Base-by-base conservation (phyloP, 176 grass and related monocot species). In the Thalia dealbata region DNA sequence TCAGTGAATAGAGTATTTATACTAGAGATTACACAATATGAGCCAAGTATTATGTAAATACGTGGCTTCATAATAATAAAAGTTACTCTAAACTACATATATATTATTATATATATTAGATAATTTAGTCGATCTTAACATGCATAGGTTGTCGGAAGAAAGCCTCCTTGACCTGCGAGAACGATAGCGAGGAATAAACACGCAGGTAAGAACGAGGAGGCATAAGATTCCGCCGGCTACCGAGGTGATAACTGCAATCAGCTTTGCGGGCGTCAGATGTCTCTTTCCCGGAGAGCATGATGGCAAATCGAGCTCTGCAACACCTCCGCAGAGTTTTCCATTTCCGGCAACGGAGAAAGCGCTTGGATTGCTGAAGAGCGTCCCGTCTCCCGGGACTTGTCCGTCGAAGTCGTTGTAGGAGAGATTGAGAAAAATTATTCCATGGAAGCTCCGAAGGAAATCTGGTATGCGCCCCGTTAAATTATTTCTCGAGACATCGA, bases 381-480 rank as follows among this genome's bases (percentile, higher is more conserved):
- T 23, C n/a, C 83, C 71, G 22, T 69, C 24, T 29, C 79, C 14
- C 24, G 88, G 88, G 14, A 87, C 60, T 3, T 75, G n/a, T 1
- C 84, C 88, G 30, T 85, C 61, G 30, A 91, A 85, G 25, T 78
- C 18, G 58, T 87, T 91, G 69, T 84, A 87, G 38, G 88, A 85
- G 27, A 87, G 30, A 55, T 5, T 54, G 42, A 5, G 18, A 71
- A 77, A 19, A 26, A 16, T 46, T 61, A 60, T 5, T 51, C 19
- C 16, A 51, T 79, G 0, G 25, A 42, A 42, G 14, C 16, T 38
- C 32, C 1, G 3, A 4, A 38, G 4, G 4, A 38, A 38, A 38
- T 38, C 22, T 38, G 46, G 60, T 14, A 0, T 6, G 84, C 75
- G 14, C 50, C 65, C 56, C 24, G 64, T 7, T 38, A 38, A 38